A percentile compares a stretch with the other conserved stretches of the same genome.
These are phyloP conservation scores for Stentor coeruleus DNA, from an alignment of 73 alveolate genomes.

Conservation along the genomic window DNA sequence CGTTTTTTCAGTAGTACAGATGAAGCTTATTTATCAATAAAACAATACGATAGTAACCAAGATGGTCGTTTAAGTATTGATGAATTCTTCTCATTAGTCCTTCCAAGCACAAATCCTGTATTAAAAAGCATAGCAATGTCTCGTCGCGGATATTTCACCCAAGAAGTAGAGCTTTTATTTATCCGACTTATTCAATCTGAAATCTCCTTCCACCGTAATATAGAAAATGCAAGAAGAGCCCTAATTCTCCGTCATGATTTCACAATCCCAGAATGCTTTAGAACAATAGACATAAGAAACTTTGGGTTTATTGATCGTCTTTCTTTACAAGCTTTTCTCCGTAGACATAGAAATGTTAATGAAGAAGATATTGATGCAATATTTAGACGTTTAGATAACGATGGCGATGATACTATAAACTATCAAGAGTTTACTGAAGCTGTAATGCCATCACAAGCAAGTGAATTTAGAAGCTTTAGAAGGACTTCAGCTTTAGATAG, in stretches of 20 bases:
- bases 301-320: background rate
- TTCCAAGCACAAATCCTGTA: background rate
- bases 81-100: constrained; percentile 20
- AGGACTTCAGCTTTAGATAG: background rate
- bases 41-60: constrained; percentile 17
- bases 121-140: constrained; percentile 18
- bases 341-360: background rate
- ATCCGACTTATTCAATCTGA: constrained; percentile 33
- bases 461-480: constrained; percentile 24
- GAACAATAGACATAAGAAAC: constrained; percentile 24
- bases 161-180: constrained; percentile 22
- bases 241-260: constrained; percentile 40
- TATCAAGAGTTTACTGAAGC: constrained; percentile 41
- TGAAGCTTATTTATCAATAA: background rate
- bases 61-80: constrained; percentile 31
- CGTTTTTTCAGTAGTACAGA: background rate
- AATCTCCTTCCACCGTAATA: constrained; percentile 34
- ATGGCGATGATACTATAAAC: constrained; percentile 43
- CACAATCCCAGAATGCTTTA: constrained; percentile 44
- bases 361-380: constrained; percentile 48
- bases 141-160: background rate
- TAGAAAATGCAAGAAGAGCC: constrained; percentile 40
- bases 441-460: constrained; percentile 22
- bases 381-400: constrained; percentile 53
- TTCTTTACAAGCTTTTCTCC: constrained; percentile 29